Base-by-base conservation (phyloP, 148 eudicot genomes). In the Dianthus caryophyllus region DNA sequence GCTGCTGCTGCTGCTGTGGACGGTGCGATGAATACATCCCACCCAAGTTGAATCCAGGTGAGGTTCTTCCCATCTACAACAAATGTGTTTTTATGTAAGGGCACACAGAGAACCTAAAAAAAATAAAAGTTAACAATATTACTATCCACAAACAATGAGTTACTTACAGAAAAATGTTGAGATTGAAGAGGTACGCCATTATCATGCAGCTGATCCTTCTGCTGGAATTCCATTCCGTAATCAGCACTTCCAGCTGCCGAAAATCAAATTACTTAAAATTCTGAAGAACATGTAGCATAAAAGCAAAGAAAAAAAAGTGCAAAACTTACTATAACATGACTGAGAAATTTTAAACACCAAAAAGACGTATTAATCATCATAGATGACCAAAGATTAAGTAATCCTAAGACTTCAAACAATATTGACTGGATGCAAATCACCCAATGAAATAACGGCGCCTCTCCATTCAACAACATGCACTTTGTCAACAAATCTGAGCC, bases 141-240 rank as follows among this genome's bases (percentile, higher is more conserved):
- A 64, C 36, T 70, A 29, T 25, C 31, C 31, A 61, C 39, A 36
- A 62, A 29, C 72, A 61, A 71, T 51, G 36, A 58, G 51, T 13
- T 47, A 78, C 85, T 72, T 75, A 93, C 98, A 78, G 91, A 72
- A 70, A 89, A 93, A 67, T 89, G 89, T 48, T 83, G 94, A 31
- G 64, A 60, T 20, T 60, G 64, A 36, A 60, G 33, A 60, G 96
- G 80, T 71, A 83, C 75, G 18, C 79, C 75, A 80, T 67, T 82
- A 60, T 93, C 98, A 71, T 85, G 98, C 67, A 83, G 85, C 58
- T 87, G 98, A 59, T 93, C 98, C 74, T 89, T 93, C 73, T 87
- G 87, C 75, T 89, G 98, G 66, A 87, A 62, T 72, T 93, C 98
- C 82, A 89, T 84, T 20, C 83, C 81, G 76, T 77, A 93, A 62